phyloP scores from a whole-genome alignment of 2,329 filamentous ascomycete species.

The Sarocladium brachiariae region DNA sequence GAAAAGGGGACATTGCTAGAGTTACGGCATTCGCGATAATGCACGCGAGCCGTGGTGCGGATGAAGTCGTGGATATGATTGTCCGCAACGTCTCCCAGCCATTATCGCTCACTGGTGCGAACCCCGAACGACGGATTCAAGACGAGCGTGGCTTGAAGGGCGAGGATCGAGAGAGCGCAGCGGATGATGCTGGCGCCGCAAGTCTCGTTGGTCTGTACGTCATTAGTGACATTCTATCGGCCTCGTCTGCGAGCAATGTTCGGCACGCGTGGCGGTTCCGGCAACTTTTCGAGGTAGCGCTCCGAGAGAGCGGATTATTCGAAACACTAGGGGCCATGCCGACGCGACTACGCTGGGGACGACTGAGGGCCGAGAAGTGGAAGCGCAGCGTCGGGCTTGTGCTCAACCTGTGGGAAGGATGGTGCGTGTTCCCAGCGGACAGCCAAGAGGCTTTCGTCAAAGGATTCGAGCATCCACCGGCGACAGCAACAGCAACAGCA shows the following conservation, averaged over 20 bases:
- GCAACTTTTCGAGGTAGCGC: conserved; percentile 66
- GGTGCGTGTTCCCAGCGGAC: conserved; percentile 66
- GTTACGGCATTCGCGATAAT: conserved; percentile 84
- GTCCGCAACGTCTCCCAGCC: conserved; percentile 75
- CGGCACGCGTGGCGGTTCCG: conserved; percentile 84
- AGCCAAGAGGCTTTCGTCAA: conserved; percentile 64
- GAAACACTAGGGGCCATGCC: conserved; percentile 68
- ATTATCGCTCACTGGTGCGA: conserved; percentile 65
- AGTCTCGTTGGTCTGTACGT: conserved; percentile 78
- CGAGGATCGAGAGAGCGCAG: not conserved
- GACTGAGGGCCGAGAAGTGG: conserved; percentile 78
- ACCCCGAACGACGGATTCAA: conserved; percentile 43
- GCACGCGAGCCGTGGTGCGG: conserved; percentile 75
- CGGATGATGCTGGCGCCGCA: conserved; percentile 60
- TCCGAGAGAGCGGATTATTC: conserved; percentile 64
- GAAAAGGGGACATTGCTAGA: conserved; percentile 79
- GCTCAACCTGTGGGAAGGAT: conserved; percentile 63
- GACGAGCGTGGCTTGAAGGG: conserved; percentile 17
- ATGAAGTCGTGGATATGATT: conserved; percentile 87
- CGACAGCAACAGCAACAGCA: conserved; percentile 19
- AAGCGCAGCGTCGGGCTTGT: conserved; percentile 66
- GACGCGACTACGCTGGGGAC: conserved; percentile 68
- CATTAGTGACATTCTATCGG: conserved; percentile 69
- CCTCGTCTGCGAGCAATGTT: conserved; percentile 67
- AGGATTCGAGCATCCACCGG: conserved; percentile 65